Conservation (phyloP, 1,139 yeast species). For the Nakaseomyces glabratus region DNA sequence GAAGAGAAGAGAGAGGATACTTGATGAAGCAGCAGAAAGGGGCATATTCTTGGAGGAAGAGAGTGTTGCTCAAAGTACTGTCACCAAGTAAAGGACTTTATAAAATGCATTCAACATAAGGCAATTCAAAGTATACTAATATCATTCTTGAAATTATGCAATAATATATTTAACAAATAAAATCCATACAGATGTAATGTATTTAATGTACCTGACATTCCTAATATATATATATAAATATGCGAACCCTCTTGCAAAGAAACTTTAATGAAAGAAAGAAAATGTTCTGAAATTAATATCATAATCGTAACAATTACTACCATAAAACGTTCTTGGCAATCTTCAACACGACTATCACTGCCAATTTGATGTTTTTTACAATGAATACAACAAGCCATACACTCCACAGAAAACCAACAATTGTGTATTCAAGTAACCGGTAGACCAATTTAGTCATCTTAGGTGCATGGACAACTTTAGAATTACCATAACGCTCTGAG, state of each 20-base stretch:
- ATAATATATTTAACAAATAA: too few species aligned
- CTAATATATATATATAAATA: too few species aligned
- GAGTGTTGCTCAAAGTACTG: slow-evolving; percentile 18
- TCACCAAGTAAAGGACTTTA: neutral
- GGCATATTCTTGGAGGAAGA: slow-evolving; percentile 36
- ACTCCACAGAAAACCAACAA: slow-evolving; percentile 55
- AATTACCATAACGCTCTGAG: slow-evolving; percentile 45
- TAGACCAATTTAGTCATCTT: slow-evolving; percentile 36
- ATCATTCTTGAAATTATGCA: too few species aligned
- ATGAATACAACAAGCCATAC: slow-evolving; percentile 63
- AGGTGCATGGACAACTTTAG: slow-evolving; percentile 29
- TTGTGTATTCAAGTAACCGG: slow-evolving; percentile 40
- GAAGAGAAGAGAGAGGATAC: slow-evolving; percentile 28
- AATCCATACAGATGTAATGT: too few species aligned
- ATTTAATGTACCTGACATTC: too few species aligned
- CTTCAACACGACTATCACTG: slow-evolving; percentile 34
- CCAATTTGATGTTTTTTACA: slow-evolving; percentile 36
- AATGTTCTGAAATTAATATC: too few species aligned
- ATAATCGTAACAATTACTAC: slow-evolving; percentile 23
- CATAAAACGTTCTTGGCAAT: slow-evolving; percentile 38
- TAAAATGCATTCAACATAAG: too few species aligned
- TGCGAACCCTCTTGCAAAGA: too few species aligned
- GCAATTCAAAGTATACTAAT: too few species aligned
- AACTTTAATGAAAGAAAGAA: too few species aligned
- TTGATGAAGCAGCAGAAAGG: slow-evolving; percentile 38